Evolutionary conservation across 495 filamentous ascomycete species (phyloP).

Genomic region (Neurospora tetraspora): DNA sequence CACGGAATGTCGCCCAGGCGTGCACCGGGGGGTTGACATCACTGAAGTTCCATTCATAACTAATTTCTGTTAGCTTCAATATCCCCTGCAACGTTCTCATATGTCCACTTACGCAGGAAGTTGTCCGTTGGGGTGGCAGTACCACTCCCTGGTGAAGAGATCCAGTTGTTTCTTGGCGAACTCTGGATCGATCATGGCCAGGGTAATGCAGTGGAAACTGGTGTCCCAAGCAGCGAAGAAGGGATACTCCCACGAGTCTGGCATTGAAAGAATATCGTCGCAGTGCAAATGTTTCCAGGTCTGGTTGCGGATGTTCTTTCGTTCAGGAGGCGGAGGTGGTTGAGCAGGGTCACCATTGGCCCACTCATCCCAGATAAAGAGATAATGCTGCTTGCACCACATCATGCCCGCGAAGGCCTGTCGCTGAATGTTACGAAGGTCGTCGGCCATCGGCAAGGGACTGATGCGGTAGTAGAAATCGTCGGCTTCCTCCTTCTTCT

Average conservation of each 20-base stretch:
- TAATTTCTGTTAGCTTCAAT: conserved; percentile 2
- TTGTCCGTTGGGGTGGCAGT: conserved; percentile 98
- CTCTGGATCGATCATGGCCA: conserved; percentile 95
- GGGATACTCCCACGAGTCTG: conserved; percentile 96
- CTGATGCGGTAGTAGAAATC: conserved; percentile 93
- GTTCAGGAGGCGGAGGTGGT: conserved; percentile 70
- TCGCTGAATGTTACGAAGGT: conserved; percentile 87
- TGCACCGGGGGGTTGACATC: conserved; percentile 96
- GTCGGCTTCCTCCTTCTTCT: conserved; percentile 76
- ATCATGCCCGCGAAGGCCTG: conserved; percentile 94
- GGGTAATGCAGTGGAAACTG: conserved; percentile 89
- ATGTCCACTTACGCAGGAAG: conserved; percentile 44
- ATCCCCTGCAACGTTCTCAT: not conserved
- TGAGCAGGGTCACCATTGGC: conserved; percentile 64
- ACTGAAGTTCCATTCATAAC: conserved; percentile 96
- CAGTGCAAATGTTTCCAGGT: conserved; percentile 90
- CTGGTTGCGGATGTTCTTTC: conserved; percentile 74
- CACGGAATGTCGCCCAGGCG: conserved; percentile 89
- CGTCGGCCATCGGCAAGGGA: conserved; percentile 87
- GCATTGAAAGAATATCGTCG: conserved; percentile 94
- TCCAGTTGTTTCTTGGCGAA: conserved; percentile 97
- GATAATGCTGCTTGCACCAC: conserved; percentile 95
- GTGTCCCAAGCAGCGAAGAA: conserved; percentile 98
- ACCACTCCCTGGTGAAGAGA: conserved; percentile 92
- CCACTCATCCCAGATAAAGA: conserved; percentile 97